A percentile compares a stretch with the other conserved stretches of the same genome.
Conservation (phyloP, 2,329 filamentous ascomycete species). For the Talaromyces funiculosus region DNA sequence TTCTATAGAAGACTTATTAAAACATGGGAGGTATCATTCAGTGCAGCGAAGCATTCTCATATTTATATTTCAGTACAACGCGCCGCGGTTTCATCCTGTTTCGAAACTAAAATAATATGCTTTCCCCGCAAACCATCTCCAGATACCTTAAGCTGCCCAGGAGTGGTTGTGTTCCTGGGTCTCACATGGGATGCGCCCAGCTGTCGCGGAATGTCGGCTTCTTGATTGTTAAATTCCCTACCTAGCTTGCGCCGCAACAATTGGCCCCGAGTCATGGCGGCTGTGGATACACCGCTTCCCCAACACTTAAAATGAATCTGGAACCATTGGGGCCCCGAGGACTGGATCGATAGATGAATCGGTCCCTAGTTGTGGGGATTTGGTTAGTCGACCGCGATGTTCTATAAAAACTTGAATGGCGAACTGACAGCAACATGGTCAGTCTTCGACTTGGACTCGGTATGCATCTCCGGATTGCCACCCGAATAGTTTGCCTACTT, state of each 20-base stretch:
- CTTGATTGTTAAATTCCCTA: background rate
- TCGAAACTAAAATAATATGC: background rate
- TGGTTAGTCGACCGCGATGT: background rate
- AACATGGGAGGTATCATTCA: background rate
- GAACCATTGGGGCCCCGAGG: background rate
- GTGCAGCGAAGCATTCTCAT: background rate
- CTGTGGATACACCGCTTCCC: background rate
- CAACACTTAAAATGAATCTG: background rate
- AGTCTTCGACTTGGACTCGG: background rate
- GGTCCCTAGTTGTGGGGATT: background rate
- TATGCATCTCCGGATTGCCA: background rate
- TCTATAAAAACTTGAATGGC: background rate
- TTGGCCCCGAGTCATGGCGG: background rate
- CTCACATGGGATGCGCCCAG: background rate
- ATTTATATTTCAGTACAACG: constrained; percentile 3
- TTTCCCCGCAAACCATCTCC: constrained; percentile 3
- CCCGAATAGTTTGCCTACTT: background rate
- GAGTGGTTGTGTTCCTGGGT: background rate
- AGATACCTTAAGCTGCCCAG: background rate
- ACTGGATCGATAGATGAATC: background rate
- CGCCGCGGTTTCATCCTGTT: background rate
- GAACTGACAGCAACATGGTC: background rate
- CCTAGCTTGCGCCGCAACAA: background rate
- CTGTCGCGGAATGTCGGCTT: constrained; percentile 3
- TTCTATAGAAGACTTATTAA: background rate